A percentile compares a stretch with the other conserved stretches of the same genome.
Conservation (phyloP, 345 rosid genomes). For the Pelargonium nanum region DNA sequence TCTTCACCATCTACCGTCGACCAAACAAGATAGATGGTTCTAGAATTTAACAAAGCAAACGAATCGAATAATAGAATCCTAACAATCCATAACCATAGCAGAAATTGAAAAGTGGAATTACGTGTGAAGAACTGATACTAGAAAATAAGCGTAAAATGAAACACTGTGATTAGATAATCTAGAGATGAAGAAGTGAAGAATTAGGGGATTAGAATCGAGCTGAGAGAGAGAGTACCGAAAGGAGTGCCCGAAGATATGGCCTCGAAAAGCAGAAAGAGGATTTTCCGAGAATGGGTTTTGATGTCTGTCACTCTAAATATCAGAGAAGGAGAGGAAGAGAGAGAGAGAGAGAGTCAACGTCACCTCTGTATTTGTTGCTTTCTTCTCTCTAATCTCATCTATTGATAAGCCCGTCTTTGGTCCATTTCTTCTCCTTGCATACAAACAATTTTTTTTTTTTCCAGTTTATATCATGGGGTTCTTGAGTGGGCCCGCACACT, state of each 20-base stretch:
- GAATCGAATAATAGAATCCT: too few relatives aligned
- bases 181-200: neutral
- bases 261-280: conserved; percentile 22
- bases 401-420: conserved; percentile 66
- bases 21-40: too few relatives aligned
- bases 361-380: conserved; percentile 6
- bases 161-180: neutral
- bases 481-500: too few relatives aligned
- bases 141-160: neutral
- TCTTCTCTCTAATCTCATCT: conserved; percentile 3
- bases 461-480: conserved; percentile 1
- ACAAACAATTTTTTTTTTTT: conserved; percentile 15
- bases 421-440: conserved; percentile 29
- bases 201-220: neutral
- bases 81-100: neutral
- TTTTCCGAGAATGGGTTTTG: too few relatives aligned
- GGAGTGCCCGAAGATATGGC: conserved; percentile 26
- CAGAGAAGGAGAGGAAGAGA: neutral
- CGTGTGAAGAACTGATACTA: neutral
- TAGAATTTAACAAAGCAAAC: neutral
- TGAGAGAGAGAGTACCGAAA: conserved; percentile 19
- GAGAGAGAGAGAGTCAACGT: neutral
- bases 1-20: neutral
- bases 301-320: neutral
- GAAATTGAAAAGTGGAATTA: neutral